Conservation (phyloP, 805 yeast genomes). For the Sugiyamaella floridensis region DNA sequence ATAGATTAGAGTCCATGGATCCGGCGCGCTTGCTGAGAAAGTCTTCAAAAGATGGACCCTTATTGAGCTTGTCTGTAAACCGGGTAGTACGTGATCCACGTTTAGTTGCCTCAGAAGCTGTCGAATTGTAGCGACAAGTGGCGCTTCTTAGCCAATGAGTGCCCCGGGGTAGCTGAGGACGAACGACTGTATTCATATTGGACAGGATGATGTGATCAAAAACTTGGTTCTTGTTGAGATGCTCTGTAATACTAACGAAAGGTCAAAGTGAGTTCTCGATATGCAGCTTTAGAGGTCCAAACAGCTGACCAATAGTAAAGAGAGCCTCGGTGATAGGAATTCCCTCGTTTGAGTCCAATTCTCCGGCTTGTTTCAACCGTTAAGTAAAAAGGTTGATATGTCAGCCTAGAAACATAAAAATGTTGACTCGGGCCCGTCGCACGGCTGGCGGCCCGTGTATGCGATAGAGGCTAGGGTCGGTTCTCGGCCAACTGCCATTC, state of each 20-base stretch:
- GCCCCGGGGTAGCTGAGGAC: not conserved
- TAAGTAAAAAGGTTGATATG: no score
- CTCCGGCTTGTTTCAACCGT: no score
- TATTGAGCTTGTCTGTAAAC: constrained; percentile 62
- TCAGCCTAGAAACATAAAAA: not conserved
- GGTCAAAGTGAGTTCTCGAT: no score
- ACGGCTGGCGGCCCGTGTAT: not conserved
- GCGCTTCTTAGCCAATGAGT: not conserved
- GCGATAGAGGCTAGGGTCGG: not conserved
- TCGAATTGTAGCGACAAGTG: not conserved
- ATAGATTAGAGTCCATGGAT: constrained; percentile 32
- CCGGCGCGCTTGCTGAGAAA: constrained; percentile 79
- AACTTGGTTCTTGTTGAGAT: no score
- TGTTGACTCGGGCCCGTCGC: not conserved
- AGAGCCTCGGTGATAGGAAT: no score
- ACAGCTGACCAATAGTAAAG: no score
- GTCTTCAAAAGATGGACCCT: constrained; percentile 92
- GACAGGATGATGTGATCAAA: no score
- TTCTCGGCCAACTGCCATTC: no score
- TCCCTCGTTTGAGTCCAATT: no score
- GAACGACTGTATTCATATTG: not conserved
- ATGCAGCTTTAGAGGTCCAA: no score
- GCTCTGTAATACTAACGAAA: no score
- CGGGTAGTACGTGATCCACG: constrained; percentile 33
- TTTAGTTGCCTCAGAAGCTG: not conserved